Percentiles rank a stretch among this genome's conserved stretches.
Conservation (phyloP, 1,139 yeast genomes). For the Pichia sp. region DNA sequence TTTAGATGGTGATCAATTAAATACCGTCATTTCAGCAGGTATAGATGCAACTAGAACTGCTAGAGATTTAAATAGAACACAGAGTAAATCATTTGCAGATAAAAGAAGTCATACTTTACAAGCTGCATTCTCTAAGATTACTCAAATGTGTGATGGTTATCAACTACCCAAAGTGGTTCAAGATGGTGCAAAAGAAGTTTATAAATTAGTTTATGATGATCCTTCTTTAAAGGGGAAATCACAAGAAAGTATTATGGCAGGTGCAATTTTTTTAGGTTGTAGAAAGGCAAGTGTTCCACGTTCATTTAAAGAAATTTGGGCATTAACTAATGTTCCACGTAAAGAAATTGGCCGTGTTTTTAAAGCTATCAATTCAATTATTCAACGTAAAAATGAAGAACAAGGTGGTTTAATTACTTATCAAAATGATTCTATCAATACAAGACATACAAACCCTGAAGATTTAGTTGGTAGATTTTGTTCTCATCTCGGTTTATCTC, state of each 20-base stretch:
- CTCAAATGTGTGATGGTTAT: conserved; percentile 96
- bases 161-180: conserved; percentile 91
- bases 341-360: conserved; percentile 90
- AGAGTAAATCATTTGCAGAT: conserved; percentile 78
- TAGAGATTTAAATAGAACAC: conserved; percentile 84
- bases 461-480: conserved; percentile 94
- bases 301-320: conserved; percentile 93
- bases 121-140: conserved; percentile 83
- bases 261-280: conserved; percentile 91
- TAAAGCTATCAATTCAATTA: conserved; percentile 70
- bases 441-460: conserved; percentile 88
- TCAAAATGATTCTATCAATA: conserved; percentile 57
- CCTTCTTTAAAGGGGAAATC: conserved; percentile 83
- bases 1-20: conserved; percentile 84
- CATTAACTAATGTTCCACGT: conserved; percentile 87
- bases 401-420: conserved; percentile 31
- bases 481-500: conserved; percentile 82
- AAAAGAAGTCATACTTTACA: conserved; percentile 82
- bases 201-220: conserved; percentile 86
- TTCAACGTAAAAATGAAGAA: conserved; percentile 56
- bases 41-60: conserved; percentile 75
- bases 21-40: conserved; percentile 85
- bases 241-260: conserved; percentile 94
- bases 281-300: conserved; percentile 92
- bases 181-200: conserved; percentile 96